Percentiles rank a stretch among this genome's conserved stretches.
Conservation (phyloP, 805 yeast genomes). For the Candida multigemmis region DNA sequence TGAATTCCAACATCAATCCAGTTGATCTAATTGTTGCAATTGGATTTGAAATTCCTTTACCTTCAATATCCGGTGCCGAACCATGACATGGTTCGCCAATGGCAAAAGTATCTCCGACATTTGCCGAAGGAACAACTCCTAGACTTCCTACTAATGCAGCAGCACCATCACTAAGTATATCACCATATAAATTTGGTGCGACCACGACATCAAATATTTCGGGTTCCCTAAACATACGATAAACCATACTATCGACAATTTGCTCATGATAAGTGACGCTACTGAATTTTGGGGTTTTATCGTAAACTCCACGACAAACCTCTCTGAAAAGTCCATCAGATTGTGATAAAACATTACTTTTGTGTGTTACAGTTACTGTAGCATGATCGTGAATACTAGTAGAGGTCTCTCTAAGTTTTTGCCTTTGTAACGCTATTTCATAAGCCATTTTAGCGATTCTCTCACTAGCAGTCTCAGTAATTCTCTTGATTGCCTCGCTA, state of each 20-base stretch:
- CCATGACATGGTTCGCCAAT: constrained; percentile 99
- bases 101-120: constrained; percentile 92
- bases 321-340: constrained; percentile 97
- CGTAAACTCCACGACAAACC: constrained; percentile 56
- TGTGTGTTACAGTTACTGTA: constrained; percentile 86
- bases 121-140: constrained; percentile 97
- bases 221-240: constrained; percentile 98
- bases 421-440: constrained; percentile 90
- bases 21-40: constrained; percentile 97
- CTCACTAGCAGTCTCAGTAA: constrained; percentile 77
- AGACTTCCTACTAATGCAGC: constrained; percentile 96
- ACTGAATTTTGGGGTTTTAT: constrained; percentile 47
- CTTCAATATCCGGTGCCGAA: constrained; percentile 97
- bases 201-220: constrained; percentile 95
- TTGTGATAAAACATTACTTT: constrained; percentile 86
- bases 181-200: constrained; percentile 98
- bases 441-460: constrained; percentile 86
- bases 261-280: constrained; percentile 77
- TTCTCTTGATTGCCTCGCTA: constrained; percentile 97
- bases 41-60: constrained; percentile 90
- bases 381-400: constrained; percentile 37
- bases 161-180: constrained; percentile 94
- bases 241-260: constrained; percentile 98
- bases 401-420: constrained; percentile 56
- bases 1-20: constrained; percentile 91